Conservation (phyloP, 768 basidiomycete genomes). For the Auriculariales sp. region DNA sequence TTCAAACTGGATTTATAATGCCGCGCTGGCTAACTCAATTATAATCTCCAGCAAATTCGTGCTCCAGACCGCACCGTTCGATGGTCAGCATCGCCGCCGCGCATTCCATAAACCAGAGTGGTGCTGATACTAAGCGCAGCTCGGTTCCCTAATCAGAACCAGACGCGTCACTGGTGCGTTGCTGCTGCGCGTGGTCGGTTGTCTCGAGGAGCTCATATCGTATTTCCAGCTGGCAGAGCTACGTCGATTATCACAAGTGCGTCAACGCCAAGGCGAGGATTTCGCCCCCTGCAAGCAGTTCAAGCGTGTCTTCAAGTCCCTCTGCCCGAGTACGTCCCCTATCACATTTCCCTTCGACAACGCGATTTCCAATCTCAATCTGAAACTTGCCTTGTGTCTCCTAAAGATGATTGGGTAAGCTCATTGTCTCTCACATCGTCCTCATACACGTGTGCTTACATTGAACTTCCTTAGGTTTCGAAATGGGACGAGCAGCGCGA, state of each 20-base stretch:
- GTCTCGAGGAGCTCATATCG: not conserved
- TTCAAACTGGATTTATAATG: too few species aligned
- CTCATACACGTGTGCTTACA: not conserved
- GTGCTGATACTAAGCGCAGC: slow-evolving; percentile 27
- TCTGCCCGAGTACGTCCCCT: slow-evolving; percentile 81
- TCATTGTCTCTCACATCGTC: not conserved
- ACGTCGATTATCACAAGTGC: slow-evolving; percentile 98
- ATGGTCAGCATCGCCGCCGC: slow-evolving; percentile 40
- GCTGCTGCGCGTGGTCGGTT: not conserved
- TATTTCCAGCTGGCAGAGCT: slow-evolving; percentile 77
- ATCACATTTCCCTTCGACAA: slow-evolving; percentile 1
- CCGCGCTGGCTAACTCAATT: too few species aligned
- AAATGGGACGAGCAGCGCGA: slow-evolving; percentile 96
- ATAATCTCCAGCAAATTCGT: slow-evolving; percentile 52
- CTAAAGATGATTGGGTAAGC: slow-evolving; percentile 80
- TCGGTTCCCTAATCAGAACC: slow-evolving; percentile 83
- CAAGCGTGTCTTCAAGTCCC: slow-evolving; percentile 89
- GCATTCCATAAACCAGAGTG: not conserved
- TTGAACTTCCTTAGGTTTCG: slow-evolving; percentile 34
- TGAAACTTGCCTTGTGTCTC: slow-evolving; percentile 5
- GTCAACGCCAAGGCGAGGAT: slow-evolving; percentile 90
- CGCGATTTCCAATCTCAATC: not conserved
- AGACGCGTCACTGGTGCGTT: slow-evolving; percentile 87
- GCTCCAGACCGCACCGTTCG: slow-evolving; percentile 92
- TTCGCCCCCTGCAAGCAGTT: slow-evolving; percentile 99